These are phyloP conservation scores for Pyrrhoderma noxium DNA, from an alignment of 1,284 basidiomycete species.

Conservation along the genomic window DNA sequence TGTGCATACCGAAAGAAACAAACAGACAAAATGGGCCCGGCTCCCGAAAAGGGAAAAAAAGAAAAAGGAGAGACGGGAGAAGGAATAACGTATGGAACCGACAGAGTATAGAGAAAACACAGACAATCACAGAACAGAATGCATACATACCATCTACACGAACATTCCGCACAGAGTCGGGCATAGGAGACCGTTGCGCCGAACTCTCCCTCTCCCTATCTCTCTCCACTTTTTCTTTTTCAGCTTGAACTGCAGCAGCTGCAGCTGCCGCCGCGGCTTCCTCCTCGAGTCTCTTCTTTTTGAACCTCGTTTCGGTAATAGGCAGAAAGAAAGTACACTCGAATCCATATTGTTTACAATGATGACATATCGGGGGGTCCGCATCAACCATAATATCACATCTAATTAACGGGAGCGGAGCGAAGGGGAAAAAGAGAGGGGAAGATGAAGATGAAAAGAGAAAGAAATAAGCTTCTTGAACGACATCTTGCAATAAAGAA, in stretches of 20 bases:
- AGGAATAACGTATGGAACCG: neutral
- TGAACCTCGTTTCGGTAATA: slow-evolving; percentile 97
- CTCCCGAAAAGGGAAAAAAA: neutral
- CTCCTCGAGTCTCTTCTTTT: slow-evolving; percentile 82
- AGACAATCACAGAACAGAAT: neutral
- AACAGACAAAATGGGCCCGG: neutral
- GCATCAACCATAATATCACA: slow-evolving; percentile 71
- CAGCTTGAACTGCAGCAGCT: slow-evolving; percentile 33
- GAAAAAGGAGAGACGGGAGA: neutral
- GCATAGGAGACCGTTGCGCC: slow-evolving; percentile 24
- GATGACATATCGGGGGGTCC: slow-evolving; percentile 74
- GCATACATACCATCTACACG: slow-evolving; percentile 18
- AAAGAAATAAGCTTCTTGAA: neutral
- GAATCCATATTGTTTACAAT: slow-evolving; percentile 84
- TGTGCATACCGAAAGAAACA: too few species aligned
- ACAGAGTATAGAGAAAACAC: neutral
- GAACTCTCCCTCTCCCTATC: neutral
- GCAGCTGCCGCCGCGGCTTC: slow-evolving; percentile 39
- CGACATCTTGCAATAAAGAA: slow-evolving; percentile 16
- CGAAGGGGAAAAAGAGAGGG: neutral
- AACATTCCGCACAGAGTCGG: slow-evolving; percentile 19
- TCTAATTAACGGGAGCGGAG: too few species aligned
- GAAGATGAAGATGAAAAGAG: neutral
- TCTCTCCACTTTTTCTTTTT: slow-evolving; percentile 31
- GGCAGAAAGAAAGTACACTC: slow-evolving; percentile 97